These are phyloP conservation scores for Phoma herbarum DNA, from an alignment of 2,329 filamentous ascomycete genomes.

Conservation along the genomic window DNA sequence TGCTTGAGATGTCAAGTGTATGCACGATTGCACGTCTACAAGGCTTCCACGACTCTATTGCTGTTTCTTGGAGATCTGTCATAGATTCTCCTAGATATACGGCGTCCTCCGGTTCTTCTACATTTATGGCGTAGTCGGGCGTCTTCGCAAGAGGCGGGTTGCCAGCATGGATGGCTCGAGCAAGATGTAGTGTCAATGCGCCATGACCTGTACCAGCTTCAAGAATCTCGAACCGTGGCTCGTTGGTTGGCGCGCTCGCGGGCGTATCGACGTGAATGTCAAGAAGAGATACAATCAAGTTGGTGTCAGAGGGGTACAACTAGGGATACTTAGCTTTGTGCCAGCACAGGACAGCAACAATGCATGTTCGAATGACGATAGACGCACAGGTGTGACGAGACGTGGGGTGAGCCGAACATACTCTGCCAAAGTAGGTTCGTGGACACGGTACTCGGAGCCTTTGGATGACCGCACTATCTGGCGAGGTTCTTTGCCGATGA, in stretches of 20 bases:
- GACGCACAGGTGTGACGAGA: constrained; percentile 75
- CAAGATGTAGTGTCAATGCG: constrained; percentile 76
- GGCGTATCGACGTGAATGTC: constrained; percentile 70
- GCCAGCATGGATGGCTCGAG: constrained; percentile 77
- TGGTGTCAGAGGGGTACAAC: constrained; percentile 80
- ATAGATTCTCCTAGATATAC: constrained; percentile 46
- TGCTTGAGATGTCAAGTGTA: constrained; percentile 71
- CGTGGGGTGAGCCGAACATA: constrained; percentile 74
- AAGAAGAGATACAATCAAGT: constrained; percentile 76
- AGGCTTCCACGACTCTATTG: constrained; percentile 49
- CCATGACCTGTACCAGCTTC: constrained; percentile 89
- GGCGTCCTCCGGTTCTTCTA: constrained; percentile 41
- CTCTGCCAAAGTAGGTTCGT: constrained; percentile 74
- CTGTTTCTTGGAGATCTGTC: constrained; percentile 41
- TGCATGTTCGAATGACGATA: background rate
- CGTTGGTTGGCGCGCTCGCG: constrained; percentile 43
- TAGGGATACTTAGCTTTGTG: constrained; percentile 41
- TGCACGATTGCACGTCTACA: constrained; percentile 75
- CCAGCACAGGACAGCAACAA: background rate
- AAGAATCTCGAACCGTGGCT: constrained; percentile 73
- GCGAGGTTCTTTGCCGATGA: constrained; percentile 70
- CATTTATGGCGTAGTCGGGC: constrained; percentile 22
- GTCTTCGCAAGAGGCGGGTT: constrained; percentile 64
- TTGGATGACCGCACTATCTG: constrained; percentile 66
- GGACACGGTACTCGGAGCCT: constrained; percentile 63